Percentiles rank a stretch among this genome's conserved stretches.
phyloP scores from a whole-genome alignment of 768 basidiomycete species.

The Gymnopilus dilepis region DNA sequence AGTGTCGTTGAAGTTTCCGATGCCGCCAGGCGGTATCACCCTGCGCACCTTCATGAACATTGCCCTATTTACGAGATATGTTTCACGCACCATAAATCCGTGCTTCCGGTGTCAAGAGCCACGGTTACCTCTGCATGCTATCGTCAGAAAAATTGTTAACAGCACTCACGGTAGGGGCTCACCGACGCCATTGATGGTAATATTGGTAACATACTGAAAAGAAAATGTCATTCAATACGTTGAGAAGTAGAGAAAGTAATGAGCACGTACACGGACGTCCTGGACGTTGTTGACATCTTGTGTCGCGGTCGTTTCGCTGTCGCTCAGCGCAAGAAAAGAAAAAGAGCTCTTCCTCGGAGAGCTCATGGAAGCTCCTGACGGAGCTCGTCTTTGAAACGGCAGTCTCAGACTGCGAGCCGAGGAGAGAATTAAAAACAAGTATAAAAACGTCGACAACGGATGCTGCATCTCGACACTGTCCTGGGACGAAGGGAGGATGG shows the following conservation, averaged over 20 bases:
- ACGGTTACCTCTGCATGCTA: conserved; percentile 33
- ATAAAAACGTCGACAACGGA: background rate
- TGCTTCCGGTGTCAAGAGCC: conserved; percentile 44
- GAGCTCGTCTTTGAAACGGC: conserved; percentile 5
- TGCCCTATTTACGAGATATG: background rate
- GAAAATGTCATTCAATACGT: background rate
- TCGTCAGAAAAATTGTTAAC: background rate
- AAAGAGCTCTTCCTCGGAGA: background rate
- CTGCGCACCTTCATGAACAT: conserved; percentile 17
- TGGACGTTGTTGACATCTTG: conserved; percentile 21
- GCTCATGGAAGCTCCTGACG: background rate
- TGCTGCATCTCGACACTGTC: background rate
- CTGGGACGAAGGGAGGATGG: background rate
- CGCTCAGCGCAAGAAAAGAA: conserved; percentile 4
- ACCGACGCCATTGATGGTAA: conserved; percentile 33
- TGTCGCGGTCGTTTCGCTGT: conserved; percentile 3
- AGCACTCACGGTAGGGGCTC: background rate
- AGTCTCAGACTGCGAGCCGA: conserved; percentile 1
- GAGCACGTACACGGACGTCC: conserved; percentile 20
- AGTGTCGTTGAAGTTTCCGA: conserved; percentile 40
- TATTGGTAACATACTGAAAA: conserved; percentile 36
- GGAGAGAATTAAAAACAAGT: conserved; percentile 9
- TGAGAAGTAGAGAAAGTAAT: background rate
- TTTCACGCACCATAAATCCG: conserved; percentile 39
- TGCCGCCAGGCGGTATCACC: conserved; percentile 39